Evolutionary conservation across 2,329 filamentous ascomycete genomes (phyloP), one percentile per base, ranked within the genome.

Genomic region (Leptographium flavum): DNA sequence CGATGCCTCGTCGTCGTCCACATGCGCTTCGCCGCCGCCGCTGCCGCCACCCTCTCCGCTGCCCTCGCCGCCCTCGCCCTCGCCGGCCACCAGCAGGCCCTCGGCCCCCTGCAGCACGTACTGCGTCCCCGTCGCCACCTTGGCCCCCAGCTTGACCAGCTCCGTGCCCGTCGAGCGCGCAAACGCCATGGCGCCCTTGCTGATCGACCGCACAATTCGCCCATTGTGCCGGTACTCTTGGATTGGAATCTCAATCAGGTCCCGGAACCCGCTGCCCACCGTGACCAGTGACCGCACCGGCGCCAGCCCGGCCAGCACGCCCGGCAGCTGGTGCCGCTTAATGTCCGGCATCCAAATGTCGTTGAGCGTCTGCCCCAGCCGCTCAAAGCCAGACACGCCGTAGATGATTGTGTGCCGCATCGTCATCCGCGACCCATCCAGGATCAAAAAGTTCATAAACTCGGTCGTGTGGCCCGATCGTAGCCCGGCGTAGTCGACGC

Each of bases 311-410:
- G 87, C 85, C 31, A 98, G 73, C 1, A 98, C 83, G 2, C 83
- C 80, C 1, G 87, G 87, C 5, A 98, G 79, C 60, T 98, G 92
- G 53, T 90, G 93, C 15, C 74, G 70, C 58, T 83, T 87, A 45
- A 98, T 83, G 58, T 98, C 90, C 1, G 87, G 87, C 74, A 81
- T 93, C 92, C 92, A 98, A 37, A 95, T 85, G 58, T 94, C 87
- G 57, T 96, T 96, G 30, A 98, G 73, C 3, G 82, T 90, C 60
- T 88, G 78, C 45, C 92, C 87, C 2, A 98, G 72, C 42, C 84
- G 80, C 53, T 96, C 88, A 54, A 96, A 95, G 0, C 92, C 92
- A 8, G 79, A 79, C 1, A 94, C 76, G 25, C 93, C 92, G 54
- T 96, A 95, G 31, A 96, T 78, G 53, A 98, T 96, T 23, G 85